phyloP scores from a whole-genome alignment of 768 basidiomycete genomes.

The Tylopilus felleus region DNA sequence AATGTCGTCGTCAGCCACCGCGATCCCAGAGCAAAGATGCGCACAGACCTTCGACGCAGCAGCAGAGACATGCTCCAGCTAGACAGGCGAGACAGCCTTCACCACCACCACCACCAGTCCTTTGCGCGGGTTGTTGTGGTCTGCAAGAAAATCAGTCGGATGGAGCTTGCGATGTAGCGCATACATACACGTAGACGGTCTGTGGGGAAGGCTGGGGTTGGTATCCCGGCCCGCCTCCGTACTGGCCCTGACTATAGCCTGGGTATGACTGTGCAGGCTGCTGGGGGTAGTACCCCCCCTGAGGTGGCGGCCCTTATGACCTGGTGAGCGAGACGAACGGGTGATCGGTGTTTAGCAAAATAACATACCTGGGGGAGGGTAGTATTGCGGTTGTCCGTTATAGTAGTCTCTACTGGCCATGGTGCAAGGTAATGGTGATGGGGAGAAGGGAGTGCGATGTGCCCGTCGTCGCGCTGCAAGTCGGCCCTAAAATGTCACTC shows the following conservation, averaged over 20 bases:
- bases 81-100: constrained; percentile 46
- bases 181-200: constrained; percentile 73
- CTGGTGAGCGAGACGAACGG: constrained; percentile 29
- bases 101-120: constrained; percentile 33
- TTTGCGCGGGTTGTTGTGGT: constrained; percentile 40
- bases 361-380: constrained; percentile 51
- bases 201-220: constrained; percentile 73
- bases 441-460: constrained; percentile 13
- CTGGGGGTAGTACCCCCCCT: constrained; percentile 71
- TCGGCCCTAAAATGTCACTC: constrained; percentile 26
- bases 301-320: constrained; percentile 44
- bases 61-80: constrained; percentile 45
- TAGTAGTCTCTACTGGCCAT: constrained; percentile 83
- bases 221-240: constrained; percentile 32
- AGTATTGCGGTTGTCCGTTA: constrained; percentile 48
- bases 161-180: background rate
- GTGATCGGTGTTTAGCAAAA: background rate
- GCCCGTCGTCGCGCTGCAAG: constrained; percentile 7
- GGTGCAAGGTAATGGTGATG: constrained; percentile 16
- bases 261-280: constrained; percentile 73
- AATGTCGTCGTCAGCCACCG: constrained; percentile 20
- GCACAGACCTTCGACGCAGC: constrained; percentile 48
- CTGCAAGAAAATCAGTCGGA: constrained; percentile 22
- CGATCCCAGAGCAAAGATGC: constrained; percentile 18
- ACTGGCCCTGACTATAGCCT: constrained; percentile 33